A percentile compares a stretch with the other conserved stretches of the same genome.
These are phyloP conservation scores for Trametes villosa DNA, from an alignment of 768 basidiomycete genomes.

Conservation along the genomic window DNA sequence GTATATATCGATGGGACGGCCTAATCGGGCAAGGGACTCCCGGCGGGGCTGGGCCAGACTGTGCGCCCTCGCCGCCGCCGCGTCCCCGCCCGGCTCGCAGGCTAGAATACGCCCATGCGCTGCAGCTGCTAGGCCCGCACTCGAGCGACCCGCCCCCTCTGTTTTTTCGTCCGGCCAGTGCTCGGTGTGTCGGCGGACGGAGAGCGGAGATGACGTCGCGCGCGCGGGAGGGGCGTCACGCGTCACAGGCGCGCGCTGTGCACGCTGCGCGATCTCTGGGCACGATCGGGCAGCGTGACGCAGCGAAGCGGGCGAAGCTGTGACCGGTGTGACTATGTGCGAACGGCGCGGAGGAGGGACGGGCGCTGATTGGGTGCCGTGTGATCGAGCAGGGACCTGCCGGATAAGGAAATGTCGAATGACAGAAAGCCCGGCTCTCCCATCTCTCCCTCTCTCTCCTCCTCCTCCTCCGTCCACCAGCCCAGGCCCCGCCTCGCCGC, in stretches of 20 bases:
- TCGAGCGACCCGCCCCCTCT: no score
- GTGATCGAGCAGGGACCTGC: not conserved
- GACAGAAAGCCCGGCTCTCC: constrained; percentile 6
- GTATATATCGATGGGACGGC: constrained; percentile 15
- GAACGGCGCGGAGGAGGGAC: constrained; percentile 12
- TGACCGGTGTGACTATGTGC: not conserved
- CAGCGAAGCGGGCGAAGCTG: not conserved
- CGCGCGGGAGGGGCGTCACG: no score
- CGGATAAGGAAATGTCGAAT: constrained; percentile 14
- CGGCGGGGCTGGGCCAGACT: not conserved
- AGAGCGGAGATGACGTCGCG: no score
- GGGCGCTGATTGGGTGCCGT: constrained; percentile 6
- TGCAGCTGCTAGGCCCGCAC: no score
- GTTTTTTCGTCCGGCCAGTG: no score
- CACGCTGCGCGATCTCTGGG: not conserved
- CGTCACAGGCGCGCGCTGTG: no score
- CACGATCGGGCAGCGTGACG: no score
- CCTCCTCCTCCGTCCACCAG: not conserved
- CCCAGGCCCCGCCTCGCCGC: not conserved
- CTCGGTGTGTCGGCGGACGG: no score
- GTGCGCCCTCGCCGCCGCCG: not conserved
- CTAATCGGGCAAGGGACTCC: constrained; percentile 7
- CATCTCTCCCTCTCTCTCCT: not conserved
- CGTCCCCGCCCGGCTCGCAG: not conserved
- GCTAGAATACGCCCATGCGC: no score